A percentile compares a stretch with the other conserved stretches of the same genome.
Conservation (phyloP, 1,284 basidiomycete species). For the Paramarasmius palmivorus region DNA sequence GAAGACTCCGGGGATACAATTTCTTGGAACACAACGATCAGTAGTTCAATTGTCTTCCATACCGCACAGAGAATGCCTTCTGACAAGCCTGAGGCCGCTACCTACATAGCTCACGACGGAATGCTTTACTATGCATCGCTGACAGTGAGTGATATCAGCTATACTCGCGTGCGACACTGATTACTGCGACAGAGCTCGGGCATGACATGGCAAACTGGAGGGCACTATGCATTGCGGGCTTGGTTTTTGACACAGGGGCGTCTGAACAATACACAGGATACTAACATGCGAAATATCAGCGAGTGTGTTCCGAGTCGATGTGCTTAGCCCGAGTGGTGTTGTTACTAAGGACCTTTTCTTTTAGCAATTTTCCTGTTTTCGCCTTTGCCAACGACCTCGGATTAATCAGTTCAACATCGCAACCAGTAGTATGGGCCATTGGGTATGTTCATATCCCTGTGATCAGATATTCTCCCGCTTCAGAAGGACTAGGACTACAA, state of each 20-base stretch:
- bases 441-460: conserved; percentile 42
- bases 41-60: not conserved
- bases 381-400: conserved; percentile 32
- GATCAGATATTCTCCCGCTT: too few relatives aligned
- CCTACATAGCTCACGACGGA: conserved; percentile 35
- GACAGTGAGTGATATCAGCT: not conserved
- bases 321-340: not conserved
- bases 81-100: conserved; percentile 26
- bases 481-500: too few relatives aligned
- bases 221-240: not conserved
- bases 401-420: conserved; percentile 18
- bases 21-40: conserved; percentile 9
- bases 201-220: conserved; percentile 2
- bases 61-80: not conserved
- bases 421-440: conserved; percentile 38
- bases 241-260: not conserved
- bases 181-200: not conserved
- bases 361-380: conserved; percentile 34
- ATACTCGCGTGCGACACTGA: not conserved
- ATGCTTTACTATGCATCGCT: conserved; percentile 11
- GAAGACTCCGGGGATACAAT: not conserved
- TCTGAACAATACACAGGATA: not conserved
- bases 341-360: not conserved
- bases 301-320: too few relatives aligned
- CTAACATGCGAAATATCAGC: not conserved